These are phyloP conservation scores for Cardamine chenopodiifolia DNA, from an alignment of 345 rosid species.

Conservation along the genomic window DNA sequence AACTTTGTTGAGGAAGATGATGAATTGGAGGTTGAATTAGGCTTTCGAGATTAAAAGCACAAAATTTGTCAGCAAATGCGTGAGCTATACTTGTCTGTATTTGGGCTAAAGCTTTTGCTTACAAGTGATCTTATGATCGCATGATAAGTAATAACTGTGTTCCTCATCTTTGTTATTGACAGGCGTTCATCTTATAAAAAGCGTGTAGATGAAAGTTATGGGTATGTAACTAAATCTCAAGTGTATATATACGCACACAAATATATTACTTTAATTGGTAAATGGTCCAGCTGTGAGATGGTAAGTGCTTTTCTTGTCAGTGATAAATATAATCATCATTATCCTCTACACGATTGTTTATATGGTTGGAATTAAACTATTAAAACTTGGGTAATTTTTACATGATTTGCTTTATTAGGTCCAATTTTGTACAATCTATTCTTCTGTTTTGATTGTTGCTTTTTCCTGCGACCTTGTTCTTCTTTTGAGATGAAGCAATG, in stretches of 20 bases:
- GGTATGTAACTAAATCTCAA: constrained; percentile 12
- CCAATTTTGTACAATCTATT: neutral
- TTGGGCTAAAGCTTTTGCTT: constrained; percentile 3
- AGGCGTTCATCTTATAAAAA: neutral
- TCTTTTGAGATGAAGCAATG: too few species aligned
- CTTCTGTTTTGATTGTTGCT: too few species aligned
- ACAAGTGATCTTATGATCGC: neutral
- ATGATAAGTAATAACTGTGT: neutral
- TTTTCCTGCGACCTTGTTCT: too few species aligned
- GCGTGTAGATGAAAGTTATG: constrained; percentile 8
- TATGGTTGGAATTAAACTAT: neutral
- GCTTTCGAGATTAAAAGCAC: constrained; percentile 71
- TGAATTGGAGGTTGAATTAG: constrained; percentile 96
- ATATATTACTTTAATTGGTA: constrained; percentile 2
- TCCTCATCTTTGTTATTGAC: constrained; percentile 15
- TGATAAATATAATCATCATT: neutral
- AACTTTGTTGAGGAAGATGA: constrained; percentile 97
- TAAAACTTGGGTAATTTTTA: too few species aligned
- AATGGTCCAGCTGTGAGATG: neutral
- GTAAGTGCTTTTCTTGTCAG: neutral
- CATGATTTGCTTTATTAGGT: neutral
- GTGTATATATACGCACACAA: constrained; percentile 10
- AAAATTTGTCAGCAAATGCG: constrained; percentile 4
- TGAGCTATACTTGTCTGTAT: constrained; percentile 14
- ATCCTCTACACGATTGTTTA: constrained; percentile 12